These are phyloP conservation scores for Fusarium subglutinans DNA, from an alignment of 2,329 filamentous ascomycete genomes.

Conservation along the genomic window DNA sequence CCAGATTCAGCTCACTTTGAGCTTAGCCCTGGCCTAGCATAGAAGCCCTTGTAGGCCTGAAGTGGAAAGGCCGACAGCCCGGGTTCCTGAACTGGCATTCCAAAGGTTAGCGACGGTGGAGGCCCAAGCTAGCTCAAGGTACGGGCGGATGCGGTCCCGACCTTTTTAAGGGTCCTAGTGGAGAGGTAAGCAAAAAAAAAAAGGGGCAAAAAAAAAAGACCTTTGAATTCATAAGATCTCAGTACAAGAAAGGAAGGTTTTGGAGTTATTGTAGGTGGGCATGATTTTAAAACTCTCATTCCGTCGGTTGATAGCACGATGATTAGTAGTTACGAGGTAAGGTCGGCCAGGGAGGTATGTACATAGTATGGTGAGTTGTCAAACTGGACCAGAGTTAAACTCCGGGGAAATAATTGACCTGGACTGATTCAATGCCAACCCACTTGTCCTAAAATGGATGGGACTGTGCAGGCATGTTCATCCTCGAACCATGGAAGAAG, in stretches of 20 bases:
- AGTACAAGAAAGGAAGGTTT: background rate
- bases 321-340: background rate
- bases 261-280: background rate
- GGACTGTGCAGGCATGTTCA: conserved; percentile 12
- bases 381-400: conserved; percentile 17
- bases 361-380: conserved; percentile 21
- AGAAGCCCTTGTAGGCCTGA: background rate
- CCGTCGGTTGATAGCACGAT: background rate
- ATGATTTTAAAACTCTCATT: background rate
- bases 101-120: conserved; percentile 6
- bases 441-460: conserved; percentile 5
- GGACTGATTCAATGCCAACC: conserved; percentile 13
- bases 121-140: conserved; percentile 25
- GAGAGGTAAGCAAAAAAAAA: background rate
- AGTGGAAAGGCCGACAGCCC: conserved; percentile 7
- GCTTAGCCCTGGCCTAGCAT: background rate
- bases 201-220: background rate
- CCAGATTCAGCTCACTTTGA: background rate
- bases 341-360: background rate
- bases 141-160: conserved; percentile 11
- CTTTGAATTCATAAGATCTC: background rate
- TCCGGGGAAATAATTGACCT: conserved; percentile 22
- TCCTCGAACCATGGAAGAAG: conserved; percentile 22
- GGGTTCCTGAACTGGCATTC: conserved; percentile 22
- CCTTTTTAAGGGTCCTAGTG: conserved; percentile 15